Percentiles rank a stretch among this genome's conserved stretches.
phyloP scores from a whole-genome alignment of 345 rosid species.

The Trapa bicornis region DNA sequence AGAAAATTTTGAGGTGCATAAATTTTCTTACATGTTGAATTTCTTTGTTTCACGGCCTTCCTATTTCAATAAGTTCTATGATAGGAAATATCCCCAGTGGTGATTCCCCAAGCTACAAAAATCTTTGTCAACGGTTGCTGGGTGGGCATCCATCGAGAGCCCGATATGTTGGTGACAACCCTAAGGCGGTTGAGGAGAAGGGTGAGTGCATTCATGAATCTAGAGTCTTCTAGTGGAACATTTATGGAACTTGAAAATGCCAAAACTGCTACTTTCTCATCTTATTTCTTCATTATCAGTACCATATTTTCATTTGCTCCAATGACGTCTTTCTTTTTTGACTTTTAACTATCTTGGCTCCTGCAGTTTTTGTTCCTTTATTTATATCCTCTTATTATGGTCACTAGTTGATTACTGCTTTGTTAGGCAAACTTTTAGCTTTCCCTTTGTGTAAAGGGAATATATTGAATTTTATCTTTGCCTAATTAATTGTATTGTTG shows the following conservation, averaged over 20 bases:
- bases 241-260: background rate
- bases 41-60: background rate
- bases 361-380: background rate
- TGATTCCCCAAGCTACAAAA: slow-evolving; percentile 91
- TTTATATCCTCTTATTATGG: background rate
- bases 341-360: background rate
- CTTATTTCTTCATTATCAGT: background rate
- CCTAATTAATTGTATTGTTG: no score
- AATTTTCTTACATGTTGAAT: background rate
- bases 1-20: slow-evolving; percentile 80
- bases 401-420: background rate
- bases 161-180: slow-evolving; percentile 97
- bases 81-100: slow-evolving; percentile 95
- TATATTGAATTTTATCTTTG: no score
- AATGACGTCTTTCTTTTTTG: background rate
- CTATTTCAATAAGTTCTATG: slow-evolving; percentile 6
- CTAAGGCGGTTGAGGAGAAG: slow-evolving; percentile 85
- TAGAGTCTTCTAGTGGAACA: background rate
- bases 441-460: background rate
- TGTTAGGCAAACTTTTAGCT: background rate
- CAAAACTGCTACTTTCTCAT: background rate
- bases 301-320: background rate
- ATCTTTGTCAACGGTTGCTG: slow-evolving; percentile 94
- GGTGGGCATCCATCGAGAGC: slow-evolving; percentile 98
- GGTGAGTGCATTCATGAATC: slow-evolving; percentile 24